These are phyloP conservation scores for Salix koriyanagi DNA, from an alignment of 345 rosid species.

Conservation along the genomic window DNA sequence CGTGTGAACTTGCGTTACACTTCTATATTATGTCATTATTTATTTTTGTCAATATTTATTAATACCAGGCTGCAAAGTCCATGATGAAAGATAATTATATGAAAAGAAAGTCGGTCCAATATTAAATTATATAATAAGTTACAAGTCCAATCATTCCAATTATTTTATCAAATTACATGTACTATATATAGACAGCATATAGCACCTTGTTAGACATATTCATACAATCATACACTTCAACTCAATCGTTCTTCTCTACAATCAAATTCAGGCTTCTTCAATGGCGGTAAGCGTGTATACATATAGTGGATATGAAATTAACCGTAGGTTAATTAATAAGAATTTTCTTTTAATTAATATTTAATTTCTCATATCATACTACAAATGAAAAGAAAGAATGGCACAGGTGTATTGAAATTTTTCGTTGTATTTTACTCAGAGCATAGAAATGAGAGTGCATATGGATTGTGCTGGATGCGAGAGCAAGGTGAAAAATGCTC, in stretches of 20 bases:
- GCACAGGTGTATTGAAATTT: no score
- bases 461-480: constrained; percentile 88
- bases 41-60: neutral
- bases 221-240: neutral
- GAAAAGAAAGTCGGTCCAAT: neutral
- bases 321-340: neutral
- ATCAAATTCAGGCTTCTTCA: neutral
- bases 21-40: neutral
- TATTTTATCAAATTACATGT: neutral
- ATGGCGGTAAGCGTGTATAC: neutral
- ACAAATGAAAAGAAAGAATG: no score
- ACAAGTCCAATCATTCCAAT: neutral
- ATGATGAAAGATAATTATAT: no score
- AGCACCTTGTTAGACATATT: neutral
- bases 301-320: neutral
- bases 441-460: constrained; percentile 77
- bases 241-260: neutral
- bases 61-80: no score
- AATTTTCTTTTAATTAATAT: no score
- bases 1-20: neutral
- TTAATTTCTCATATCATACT: no score
- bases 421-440: constrained; percentile 28
- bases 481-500: constrained; percentile 54
- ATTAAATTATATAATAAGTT: neutral
- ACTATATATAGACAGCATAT: neutral